These are phyloP conservation scores for Halenospora varia DNA, from an alignment of 495 filamentous ascomycete genomes.

Conservation along the genomic window DNA sequence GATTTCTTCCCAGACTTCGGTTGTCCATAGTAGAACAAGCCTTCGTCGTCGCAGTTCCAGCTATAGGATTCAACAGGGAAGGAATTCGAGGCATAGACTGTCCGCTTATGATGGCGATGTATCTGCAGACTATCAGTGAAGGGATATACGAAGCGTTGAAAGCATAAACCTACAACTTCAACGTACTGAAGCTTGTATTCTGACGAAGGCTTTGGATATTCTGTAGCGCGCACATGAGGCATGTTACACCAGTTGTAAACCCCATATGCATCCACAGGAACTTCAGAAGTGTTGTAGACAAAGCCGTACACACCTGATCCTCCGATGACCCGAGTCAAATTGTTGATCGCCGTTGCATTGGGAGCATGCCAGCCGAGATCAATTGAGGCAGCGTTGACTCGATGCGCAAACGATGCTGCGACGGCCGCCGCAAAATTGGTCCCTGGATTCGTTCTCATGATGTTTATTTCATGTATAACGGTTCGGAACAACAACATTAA, in stretches of 20 bases:
- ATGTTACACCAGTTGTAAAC: constrained; percentile 74
- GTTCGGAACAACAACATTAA: constrained; percentile 9
- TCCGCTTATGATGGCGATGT: constrained; percentile 71
- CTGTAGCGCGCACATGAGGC: constrained; percentile 59
- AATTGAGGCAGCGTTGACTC: constrained; percentile 15
- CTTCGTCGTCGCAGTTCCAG: constrained; percentile 62
- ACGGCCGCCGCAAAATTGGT: constrained; percentile 16
- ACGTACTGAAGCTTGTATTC: constrained; percentile 60
- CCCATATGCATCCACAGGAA: constrained; percentile 44
- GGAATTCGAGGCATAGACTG: constrained; percentile 62
- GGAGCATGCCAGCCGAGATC: constrained; percentile 58
- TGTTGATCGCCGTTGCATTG: constrained; percentile 50
- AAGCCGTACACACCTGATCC: constrained; percentile 56
- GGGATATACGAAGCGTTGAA: too few relatives aligned
- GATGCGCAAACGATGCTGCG: constrained; percentile 15
- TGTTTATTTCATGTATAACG: constrained; percentile 9
- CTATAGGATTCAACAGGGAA: constrained; percentile 60
- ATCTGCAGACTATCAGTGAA: constrained; percentile 37
- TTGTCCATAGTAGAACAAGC: constrained; percentile 57
- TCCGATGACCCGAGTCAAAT: constrained; percentile 45
- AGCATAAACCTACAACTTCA: constrained; percentile 46
- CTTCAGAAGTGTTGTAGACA: constrained; percentile 55
- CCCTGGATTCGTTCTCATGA: constrained; percentile 15
- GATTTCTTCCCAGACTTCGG: constrained; percentile 33
- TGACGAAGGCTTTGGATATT: constrained; percentile 46